These are phyloP conservation scores for Saccharomycopsis lassenensis DNA, from an alignment of 805 yeast genomes.

Conservation along the genomic window DNA sequence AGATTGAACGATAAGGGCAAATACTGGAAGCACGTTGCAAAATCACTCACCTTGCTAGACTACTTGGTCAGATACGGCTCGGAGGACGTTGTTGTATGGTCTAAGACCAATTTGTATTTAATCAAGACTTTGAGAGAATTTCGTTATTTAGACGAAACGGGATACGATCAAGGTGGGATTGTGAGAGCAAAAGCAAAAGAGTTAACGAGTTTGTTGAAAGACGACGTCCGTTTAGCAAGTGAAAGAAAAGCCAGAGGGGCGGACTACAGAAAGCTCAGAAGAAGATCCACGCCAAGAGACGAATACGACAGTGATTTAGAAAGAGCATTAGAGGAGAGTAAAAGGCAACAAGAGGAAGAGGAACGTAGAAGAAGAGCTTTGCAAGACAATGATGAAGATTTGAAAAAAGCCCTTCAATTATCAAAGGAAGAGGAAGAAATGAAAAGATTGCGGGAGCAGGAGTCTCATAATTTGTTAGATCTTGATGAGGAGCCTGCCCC, in stretches of 20 bases:
- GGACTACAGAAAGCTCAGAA: constrained; percentile 8
- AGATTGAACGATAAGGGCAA: constrained; percentile 92
- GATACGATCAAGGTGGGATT: constrained; percentile 78
- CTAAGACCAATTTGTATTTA: constrained; percentile 76
- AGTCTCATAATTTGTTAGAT: constrained; percentile 41
- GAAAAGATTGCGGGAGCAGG: constrained; percentile 36
- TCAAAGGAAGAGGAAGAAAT: constrained; percentile 69
- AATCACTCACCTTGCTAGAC: constrained; percentile 81
- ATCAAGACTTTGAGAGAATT: constrained; percentile 88
- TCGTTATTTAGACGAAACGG: constrained; percentile 61
- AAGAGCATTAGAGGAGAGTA: constrained; percentile 71
- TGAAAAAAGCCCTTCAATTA: constrained; percentile 58
- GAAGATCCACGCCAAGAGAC: constrained; percentile 25
- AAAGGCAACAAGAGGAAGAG: constrained; percentile 76
- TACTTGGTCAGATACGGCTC: constrained; percentile 78
- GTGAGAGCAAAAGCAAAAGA: constrained; percentile 87
- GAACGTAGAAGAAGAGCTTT: constrained; percentile 39
- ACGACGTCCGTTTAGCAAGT: constrained; percentile 66
- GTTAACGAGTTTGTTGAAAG: constrained; percentile 64
- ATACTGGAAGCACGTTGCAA: constrained; percentile 94
- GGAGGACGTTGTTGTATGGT: constrained; percentile 86
- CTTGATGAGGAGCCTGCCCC: constrained; percentile 34
- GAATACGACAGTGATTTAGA: constrained; percentile 68
- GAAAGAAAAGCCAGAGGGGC: constrained; percentile 42
- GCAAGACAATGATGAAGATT: constrained; percentile 44